Base-by-base conservation (phyloP, 106 monocot genomes). In the Iris macrosiphon region DNA sequence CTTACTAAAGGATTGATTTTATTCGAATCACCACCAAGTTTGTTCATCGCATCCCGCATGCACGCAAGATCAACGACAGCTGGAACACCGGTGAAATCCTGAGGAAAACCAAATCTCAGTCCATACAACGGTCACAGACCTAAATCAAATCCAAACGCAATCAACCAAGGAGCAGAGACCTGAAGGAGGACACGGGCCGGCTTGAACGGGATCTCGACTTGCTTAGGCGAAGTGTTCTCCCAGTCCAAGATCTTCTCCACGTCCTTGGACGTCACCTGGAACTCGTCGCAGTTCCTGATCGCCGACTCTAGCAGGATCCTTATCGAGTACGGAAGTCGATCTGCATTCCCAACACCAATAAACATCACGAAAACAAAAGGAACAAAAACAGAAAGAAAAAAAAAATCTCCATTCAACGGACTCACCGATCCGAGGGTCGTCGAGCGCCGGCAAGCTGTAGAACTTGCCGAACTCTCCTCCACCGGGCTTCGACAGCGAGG, bases 21-120 rank as follows among this genome's bases (percentile, higher is more conserved):
- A 39, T 87, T 72, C 8, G 92, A 70, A 68, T 92, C 82, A 49
- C 87, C 70, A 10, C 82, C 85, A 37, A 92, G 79, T 50, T 51
- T 87, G 53, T 79, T 82, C 82, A 92, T 87, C 20, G 92, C 92
- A 74, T 92, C 92, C 14, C 92, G 58, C 92, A 92, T 92, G 64
- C 87, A 79, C 2, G 92, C 87, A 30, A 92, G 82, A 60, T 92
- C 92, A 38, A 92, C 92, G 59, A 92, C 86, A 44, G 86, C 92
- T 18, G 92, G 92, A 39, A 92, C 92, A 68, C 92, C 92, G 47
- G 92, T 92, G 40, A 92, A 92, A 76, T 92, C 92, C 92, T 92
- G 58, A 24, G 31, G 45, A 57, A 16, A 1, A n/a, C n/a, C n/a
- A n/a, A n/a, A n/a, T n/a, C n/a, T n/a, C n/a, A n/a, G n/a, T n/a